Evolutionary conservation across 352 stramenopile genomes (phyloP).

Genomic region (Blastocystis sp.): DNA sequence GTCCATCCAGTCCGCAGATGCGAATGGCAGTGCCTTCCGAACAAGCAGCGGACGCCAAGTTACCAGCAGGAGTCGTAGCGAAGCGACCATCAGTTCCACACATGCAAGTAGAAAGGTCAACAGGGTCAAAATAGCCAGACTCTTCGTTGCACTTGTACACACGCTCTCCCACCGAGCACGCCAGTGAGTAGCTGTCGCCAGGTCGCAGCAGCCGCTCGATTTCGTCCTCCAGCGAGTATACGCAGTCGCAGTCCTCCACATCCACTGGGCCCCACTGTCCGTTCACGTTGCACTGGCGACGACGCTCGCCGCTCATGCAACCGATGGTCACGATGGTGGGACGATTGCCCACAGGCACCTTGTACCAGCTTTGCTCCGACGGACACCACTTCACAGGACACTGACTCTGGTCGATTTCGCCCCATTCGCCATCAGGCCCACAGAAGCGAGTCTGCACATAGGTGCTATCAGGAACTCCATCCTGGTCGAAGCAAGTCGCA

Average conservation of each 20-base stretch:
- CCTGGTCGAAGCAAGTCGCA: not conserved
- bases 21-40: not conserved
- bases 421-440: not conserved
- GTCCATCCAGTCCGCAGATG: conserved; percentile 19
- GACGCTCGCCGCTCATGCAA: conserved; percentile 29
- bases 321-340: not conserved
- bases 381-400: conserved; percentile 43
- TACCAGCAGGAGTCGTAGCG: not conserved
- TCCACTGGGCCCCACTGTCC: conserved; percentile 32
- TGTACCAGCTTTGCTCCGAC: conserved; percentile 7
- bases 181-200: conserved; percentile 10
- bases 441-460: conserved; percentile 14
- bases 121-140: conserved; percentile 38
- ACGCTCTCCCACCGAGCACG: conserved; percentile 15
- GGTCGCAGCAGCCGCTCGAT: not conserved
- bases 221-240: not conserved
- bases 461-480: not conserved
- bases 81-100: conserved; percentile 3
- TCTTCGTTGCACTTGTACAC: conserved; percentile 36
- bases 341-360: conserved; percentile 22
- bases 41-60: not conserved
- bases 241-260: conserved; percentile 9
- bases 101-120: not conserved
- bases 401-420: conserved; percentile 6
- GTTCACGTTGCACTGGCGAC: conserved; percentile 31